Percentiles rank a stretch among this genome's conserved stretches.
These are phyloP conservation scores for Ceratobasidium papillatum DNA, from an alignment of 1,284 basidiomycete species.

Conservation along the genomic window DNA sequence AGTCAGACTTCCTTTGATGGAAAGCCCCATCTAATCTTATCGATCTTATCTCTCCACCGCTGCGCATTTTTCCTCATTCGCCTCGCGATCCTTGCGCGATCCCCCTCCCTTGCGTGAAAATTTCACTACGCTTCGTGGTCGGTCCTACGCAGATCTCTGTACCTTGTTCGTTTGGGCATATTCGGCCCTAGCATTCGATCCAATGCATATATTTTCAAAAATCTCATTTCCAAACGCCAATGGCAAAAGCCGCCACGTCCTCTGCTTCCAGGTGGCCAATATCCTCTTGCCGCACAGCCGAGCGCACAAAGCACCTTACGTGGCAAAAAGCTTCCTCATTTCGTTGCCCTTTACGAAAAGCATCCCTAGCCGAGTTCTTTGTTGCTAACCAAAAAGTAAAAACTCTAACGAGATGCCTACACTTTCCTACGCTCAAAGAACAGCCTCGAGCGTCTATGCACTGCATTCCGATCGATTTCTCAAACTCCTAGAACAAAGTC, in stretches of 20 bases:
- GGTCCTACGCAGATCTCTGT: background rate
- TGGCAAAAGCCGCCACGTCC: background rate
- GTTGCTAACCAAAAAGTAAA: background rate
- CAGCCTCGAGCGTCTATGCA: slow-evolving; percentile 5
- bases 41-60: slow-evolving; percentile 2
- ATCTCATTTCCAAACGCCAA: background rate
- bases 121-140: background rate
- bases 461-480: background rate
- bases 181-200: background rate
- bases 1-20: slow-evolving; percentile 12
- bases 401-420: background rate
- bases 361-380: slow-evolving; percentile 7
- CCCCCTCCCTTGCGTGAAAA: background rate
- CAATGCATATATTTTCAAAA: background rate
- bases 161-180: background rate
- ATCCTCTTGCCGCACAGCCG: background rate
- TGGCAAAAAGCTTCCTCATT: background rate
- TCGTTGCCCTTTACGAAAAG: background rate
- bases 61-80: background rate
- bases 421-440: background rate
- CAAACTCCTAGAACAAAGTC: slow-evolving; percentile 2
- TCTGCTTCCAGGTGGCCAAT: background rate
- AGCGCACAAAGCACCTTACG: background rate
- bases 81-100: slow-evolving; percentile 12
- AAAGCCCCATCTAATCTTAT: slow-evolving; percentile 29